Base-by-base conservation (phyloP, 2,329 filamentous ascomycete species). In the Colletotrichum theobromicola region DNA sequence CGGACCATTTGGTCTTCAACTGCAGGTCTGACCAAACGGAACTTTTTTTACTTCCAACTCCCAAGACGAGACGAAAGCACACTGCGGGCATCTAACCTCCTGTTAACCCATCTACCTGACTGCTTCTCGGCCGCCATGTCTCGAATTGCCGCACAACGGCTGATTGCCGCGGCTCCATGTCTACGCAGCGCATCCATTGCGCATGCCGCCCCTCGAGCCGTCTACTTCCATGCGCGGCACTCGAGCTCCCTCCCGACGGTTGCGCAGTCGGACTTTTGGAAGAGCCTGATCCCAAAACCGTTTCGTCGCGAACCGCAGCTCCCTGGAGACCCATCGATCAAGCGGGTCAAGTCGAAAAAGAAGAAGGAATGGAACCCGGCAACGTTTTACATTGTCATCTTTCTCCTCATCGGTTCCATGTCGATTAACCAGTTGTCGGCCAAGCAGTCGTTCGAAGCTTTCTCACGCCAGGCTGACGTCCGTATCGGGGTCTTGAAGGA, bases 371-470 rank as follows among this genome's bases (percentile, higher is more conserved):
- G 93, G 92, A 96, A 96, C 78, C 94, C 94, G 4, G 94, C 94
- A 24, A 95, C 93, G 0, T 96, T 95, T 80, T 97, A 93, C 83
- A 94, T 96, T 78, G 87, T 93, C 79, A 94, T 96, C 76, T 95
- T 95, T 80, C 87, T 95, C 53, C 89, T 98, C 76, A 96, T 98
- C 77, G 97, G 97, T 5, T 98, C 95, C 76, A 98, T 98, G 88
- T 94, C 96, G 16, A 98, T 99, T 79, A 94, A 98, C 80, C 94
- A 97, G 89, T 93, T 99, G 80, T 89, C 92, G 42, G 83, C 98
- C 79, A 93, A 93, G 79, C 94, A 94, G 78, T 93, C 96, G 65
- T 94, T 93, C 80, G 88, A 89, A 35, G 91, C 92, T 12, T 96
- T 94, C 79, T 91, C 89, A 80, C 91, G 96, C 65, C 92, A 92